Percentiles rank a stretch among this genome's conserved stretches.
phyloP scores from a whole-genome alignment of 148 eudicot genomes.

The Amaranthus cruentus region DNA sequence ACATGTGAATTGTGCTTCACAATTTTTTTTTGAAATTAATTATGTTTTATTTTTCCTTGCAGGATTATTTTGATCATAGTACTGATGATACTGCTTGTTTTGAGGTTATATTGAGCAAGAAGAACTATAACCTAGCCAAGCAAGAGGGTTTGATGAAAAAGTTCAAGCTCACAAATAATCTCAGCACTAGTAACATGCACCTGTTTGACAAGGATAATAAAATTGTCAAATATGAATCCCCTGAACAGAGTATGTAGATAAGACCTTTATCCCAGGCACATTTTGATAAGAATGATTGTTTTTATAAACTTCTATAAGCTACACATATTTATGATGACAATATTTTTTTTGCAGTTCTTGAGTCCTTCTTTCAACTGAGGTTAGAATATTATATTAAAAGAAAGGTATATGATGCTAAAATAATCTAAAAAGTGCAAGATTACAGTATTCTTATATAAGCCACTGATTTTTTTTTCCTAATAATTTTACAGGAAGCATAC shows the following conservation, averaged over 20 bases:
- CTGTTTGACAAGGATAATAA: slow-evolving; percentile 71
- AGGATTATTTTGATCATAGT: slow-evolving; percentile 49
- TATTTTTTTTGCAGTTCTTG: slow-evolving; percentile 56
- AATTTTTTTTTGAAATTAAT: neutral
- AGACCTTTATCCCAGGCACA: neutral
- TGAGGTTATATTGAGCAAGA: slow-evolving; percentile 39
- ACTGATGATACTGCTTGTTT: slow-evolving; percentile 45
- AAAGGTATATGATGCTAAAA: slow-evolving; percentile 40
- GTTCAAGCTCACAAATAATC: slow-evolving; percentile 69
- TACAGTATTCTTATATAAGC: neutral
- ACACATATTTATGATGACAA: neutral
- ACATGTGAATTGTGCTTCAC: neutral
- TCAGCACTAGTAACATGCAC: slow-evolving; percentile 95
- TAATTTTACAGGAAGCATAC: slow-evolving; percentile 40
- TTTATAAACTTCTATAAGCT: neutral
- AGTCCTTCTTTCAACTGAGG: slow-evolving; percentile 64
- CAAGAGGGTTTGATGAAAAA: slow-evolving; percentile 90
- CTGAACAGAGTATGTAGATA: slow-evolving; percentile 69
- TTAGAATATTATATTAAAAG: slow-evolving; percentile 63
- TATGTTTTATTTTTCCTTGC: slow-evolving; percentile 22
- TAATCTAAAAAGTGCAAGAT: too few species aligned
- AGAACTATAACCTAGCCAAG: slow-evolving; percentile 47
- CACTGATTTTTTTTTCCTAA: neutral
- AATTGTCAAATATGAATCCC: slow-evolving; percentile 74
- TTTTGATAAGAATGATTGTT: neutral